Evolutionary conservation across 805 yeast genomes (phyloP), one percentile per base, ranked within the genome.

Genomic region (Pichia sporocuriosa): DNA sequence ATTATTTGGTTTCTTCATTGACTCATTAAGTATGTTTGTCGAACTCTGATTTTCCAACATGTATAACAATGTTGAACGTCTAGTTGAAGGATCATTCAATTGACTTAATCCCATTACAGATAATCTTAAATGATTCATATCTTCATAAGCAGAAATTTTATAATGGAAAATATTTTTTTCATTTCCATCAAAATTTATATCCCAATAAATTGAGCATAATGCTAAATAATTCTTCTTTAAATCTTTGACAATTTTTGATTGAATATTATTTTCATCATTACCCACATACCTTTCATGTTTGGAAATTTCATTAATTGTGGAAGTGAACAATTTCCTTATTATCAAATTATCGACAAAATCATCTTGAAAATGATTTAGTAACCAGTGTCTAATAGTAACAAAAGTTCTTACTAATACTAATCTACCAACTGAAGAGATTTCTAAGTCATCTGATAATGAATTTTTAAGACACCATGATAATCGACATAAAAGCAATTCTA

Each of bases 381-480:
- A 59, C 95, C 97, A 90, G 64, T 86, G 95, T 54, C 97, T 75
- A 32, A 93, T 52, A 23, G 84, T 79, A 22, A 86, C 96, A 65
- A 89, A 90, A 0, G 95, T 81, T 53, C 97, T 70, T 28, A 89
- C 72, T 11, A 85, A 66, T 2, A 82, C 80, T 34, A 83, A 67
- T 45, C 79, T 73, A 1, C 94, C 95, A 3, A 72, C 55, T 45
- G 69, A 70, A 10, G 56, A 54, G 31, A 54, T 55, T n/a, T 55
- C 52, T 16, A 53, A 19, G 43, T 51, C 43, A 22, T 38, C 37
- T 4, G 45, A 35, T 16, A 45, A 37, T 15, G 51, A 35, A 22
- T 47, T 45, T 40, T 69, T 71, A 21, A 84, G 60, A 20, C 87
- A 76, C 95, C 96, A 86, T 10, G 75, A 68, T 28, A 87, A 65